Conservation (phyloP, 75 land plant genomes). For the Azolla pinnata region DNA sequence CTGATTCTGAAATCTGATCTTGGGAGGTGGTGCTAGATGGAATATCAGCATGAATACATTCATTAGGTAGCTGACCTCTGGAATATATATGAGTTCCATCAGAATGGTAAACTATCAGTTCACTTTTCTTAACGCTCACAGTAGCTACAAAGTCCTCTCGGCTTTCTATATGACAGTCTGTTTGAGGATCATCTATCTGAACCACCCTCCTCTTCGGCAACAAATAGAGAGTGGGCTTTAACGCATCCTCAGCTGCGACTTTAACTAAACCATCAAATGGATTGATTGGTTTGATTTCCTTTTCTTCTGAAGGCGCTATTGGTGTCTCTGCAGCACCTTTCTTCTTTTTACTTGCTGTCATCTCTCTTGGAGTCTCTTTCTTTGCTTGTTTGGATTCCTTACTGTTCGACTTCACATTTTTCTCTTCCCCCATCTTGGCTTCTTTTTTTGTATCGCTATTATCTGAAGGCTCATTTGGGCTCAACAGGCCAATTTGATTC, state of each 20-base stretch:
- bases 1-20: not conserved
- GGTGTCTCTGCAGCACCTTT: not conserved
- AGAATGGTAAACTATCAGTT: not conserved
- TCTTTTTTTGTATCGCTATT: no score
- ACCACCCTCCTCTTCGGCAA: not conserved
- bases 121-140: not conserved
- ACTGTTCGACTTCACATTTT: no score
- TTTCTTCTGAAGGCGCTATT: not conserved
- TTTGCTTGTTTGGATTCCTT: no score
- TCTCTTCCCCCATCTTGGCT: no score
- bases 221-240: not conserved
- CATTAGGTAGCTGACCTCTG: not conserved
- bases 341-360: not conserved
- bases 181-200: not conserved
- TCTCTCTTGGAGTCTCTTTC: no score
- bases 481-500: no score
- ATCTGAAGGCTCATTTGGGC: no score
- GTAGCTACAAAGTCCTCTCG: not conserved
- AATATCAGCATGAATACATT: not conserved
- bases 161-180: constrained; percentile 2
- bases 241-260: not conserved
- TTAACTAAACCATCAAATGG: not conserved
- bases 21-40: not conserved
- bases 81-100: constrained; percentile 1
- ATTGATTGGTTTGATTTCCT: not conserved